These are phyloP conservation scores for Lophiotrema nucula DNA, from an alignment of 495 filamentous ascomycete genomes.

Conservation along the genomic window DNA sequence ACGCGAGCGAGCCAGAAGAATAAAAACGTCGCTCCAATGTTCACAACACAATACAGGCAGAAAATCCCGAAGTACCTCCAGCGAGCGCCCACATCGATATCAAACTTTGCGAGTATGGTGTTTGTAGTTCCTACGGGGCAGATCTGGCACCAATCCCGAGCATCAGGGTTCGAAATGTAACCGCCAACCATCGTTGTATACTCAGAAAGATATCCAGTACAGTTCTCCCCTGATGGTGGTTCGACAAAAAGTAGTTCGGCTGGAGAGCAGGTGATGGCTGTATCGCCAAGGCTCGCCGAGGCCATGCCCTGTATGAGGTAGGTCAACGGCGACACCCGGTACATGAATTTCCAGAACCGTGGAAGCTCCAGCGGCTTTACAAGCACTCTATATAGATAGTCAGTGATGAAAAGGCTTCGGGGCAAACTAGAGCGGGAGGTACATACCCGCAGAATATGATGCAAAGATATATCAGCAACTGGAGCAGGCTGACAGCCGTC, in stretches of 20 bases:
- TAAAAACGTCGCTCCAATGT: background rate
- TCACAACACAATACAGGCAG: background rate
- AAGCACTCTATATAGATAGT: too few relatives aligned
- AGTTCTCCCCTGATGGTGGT: conserved; percentile 55
- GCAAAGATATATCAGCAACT: conserved; percentile 63
- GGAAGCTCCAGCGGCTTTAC: too few relatives aligned
- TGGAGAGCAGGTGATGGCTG: conserved; percentile 54
- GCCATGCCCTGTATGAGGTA: conserved; percentile 67
- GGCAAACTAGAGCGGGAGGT: conserved; percentile 64
- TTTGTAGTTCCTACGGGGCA: conserved; percentile 64
- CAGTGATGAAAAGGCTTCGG: too few relatives aligned
- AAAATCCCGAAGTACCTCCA: conserved; percentile 66
- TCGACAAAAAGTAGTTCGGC: conserved; percentile 60
- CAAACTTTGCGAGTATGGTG: conserved; percentile 53
- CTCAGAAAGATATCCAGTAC: conserved; percentile 54
- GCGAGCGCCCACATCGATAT: conserved; percentile 52
- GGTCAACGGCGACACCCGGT: conserved; percentile 71
- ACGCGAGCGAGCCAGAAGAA: background rate
- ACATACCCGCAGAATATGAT: conserved; percentile 61
- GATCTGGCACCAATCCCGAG: conserved; percentile 1
- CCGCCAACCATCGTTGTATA: conserved; percentile 48
- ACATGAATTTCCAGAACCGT: conserved; percentile 85
- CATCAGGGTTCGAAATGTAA: background rate
- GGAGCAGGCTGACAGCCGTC: too few relatives aligned
- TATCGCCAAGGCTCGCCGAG: conserved; percentile 60